Evolutionary conservation across 768 basidiomycete genomes (phyloP).

Genomic region (Lactifluus volemus): DNA sequence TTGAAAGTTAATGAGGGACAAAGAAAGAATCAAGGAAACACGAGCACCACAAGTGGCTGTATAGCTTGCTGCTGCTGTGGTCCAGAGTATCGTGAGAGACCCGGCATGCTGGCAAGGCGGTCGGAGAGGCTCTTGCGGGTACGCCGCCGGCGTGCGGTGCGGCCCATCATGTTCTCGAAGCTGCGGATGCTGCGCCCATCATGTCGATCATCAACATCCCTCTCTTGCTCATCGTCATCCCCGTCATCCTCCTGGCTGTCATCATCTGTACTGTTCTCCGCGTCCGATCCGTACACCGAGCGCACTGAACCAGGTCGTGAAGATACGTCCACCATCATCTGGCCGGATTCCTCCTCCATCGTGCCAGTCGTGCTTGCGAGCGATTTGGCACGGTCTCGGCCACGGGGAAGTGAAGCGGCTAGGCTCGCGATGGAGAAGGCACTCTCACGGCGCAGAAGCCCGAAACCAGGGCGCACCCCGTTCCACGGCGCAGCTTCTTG

Average conservation of each 20-base stretch:
- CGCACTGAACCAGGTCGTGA: constrained; percentile 44
- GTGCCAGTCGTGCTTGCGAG: constrained; percentile 21
- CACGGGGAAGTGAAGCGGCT: constrained; percentile 51
- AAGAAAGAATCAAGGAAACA: constrained; percentile 13
- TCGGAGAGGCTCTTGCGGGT: constrained; percentile 70
- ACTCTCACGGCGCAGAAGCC: constrained; percentile 63
- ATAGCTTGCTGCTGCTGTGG: constrained; percentile 5
- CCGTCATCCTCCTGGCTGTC: constrained; percentile 32
- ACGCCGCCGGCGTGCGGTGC: constrained; percentile 21
- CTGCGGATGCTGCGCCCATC: constrained; percentile 76
- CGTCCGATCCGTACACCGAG: constrained; percentile 26
- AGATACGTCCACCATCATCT: constrained; percentile 48
- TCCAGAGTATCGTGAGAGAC: constrained; percentile 35
- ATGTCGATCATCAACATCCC: constrained; percentile 28
- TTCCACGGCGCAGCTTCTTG: constrained; percentile 35
- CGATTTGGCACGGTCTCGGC: constrained; percentile 32
- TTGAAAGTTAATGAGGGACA: not conserved
- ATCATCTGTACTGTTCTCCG: constrained; percentile 26
- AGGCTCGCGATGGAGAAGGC: constrained; percentile 80
- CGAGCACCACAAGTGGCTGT: not conserved
- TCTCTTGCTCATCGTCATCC: constrained; percentile 33
- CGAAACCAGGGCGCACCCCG: constrained; percentile 44
- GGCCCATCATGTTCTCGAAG: constrained; percentile 76
- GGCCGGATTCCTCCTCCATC: constrained; percentile 34
- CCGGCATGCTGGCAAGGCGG: constrained; percentile 71